Evolutionary conservation across 1,284 basidiomycete species (phyloP).

Genomic region (Cystobasidium pallidum): DNA sequence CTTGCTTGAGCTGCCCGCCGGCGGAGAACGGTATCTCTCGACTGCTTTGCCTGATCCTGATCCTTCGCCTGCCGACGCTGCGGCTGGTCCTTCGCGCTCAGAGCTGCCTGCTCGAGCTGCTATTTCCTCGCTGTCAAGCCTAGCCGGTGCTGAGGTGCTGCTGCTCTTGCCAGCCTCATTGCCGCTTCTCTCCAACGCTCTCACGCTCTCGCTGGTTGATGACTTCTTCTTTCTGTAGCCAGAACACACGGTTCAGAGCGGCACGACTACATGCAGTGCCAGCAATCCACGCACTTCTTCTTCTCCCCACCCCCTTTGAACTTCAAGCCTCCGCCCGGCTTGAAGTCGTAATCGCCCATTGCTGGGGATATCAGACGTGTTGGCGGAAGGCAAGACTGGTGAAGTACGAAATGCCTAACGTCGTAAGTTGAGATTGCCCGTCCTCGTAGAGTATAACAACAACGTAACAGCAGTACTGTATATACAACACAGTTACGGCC

Average conservation of each 20-base stretch:
- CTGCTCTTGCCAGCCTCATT: no score
- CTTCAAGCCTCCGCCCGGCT: conserved; percentile 84
- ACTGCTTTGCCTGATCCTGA: background rate
- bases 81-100: background rate
- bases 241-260: background rate
- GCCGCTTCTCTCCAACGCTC: conserved; percentile 64
- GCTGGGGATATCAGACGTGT: conserved; percentile 10
- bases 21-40: background rate
- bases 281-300: conserved; percentile 68
- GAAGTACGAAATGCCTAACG: background rate
- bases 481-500: background rate
- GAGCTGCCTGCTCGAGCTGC: conserved; percentile 15
- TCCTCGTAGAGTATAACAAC: background rate
- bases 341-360: conserved; percentile 72
- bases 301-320: conserved; percentile 67
- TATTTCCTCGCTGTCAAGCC: background rate
- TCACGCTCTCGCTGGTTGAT: conserved; percentile 68
- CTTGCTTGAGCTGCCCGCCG: background rate
- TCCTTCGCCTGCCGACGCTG: background rate
- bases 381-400: background rate
- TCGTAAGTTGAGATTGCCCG: background rate
- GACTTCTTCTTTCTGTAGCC: conserved; percentile 77
- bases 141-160: background rate
- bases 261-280: background rate
- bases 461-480: background rate